Percentiles rank a stretch among this genome's conserved stretches.
Conservation (phyloP, 768 basidiomycete species). For the Suillus brevipes region DNA sequence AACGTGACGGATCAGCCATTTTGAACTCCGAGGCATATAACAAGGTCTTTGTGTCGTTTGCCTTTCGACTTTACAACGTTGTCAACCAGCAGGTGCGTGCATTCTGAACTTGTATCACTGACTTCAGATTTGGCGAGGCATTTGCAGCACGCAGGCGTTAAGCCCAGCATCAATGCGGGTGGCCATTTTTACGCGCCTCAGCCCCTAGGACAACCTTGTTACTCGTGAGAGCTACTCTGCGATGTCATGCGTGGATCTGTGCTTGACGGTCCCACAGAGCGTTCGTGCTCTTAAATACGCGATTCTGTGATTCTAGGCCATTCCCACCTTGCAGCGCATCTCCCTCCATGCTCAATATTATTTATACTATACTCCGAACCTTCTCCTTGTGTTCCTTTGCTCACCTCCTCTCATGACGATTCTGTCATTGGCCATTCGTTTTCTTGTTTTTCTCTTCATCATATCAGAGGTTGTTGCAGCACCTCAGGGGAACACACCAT, state of each 20-base stretch:
- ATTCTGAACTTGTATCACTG: neutral
- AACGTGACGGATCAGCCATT: neutral
- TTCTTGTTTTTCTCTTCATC: slow-evolving; percentile 15
- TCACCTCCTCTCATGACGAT: slow-evolving; percentile 16
- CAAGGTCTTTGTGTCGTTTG: neutral
- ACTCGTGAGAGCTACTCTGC: neutral
- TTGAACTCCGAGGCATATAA: neutral
- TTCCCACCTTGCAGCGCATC: slow-evolving; percentile 12
- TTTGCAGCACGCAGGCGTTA: neutral
- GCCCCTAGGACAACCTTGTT: neutral
- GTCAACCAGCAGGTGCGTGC: neutral
- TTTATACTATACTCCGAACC: slow-evolving; percentile 13
- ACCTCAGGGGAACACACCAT: slow-evolving; percentile 9
- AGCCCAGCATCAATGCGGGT: too few species aligned
- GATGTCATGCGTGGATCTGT: neutral
- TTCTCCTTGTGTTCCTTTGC: slow-evolving; percentile 3
- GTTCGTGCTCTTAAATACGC: slow-evolving; percentile 9
- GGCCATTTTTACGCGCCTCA: neutral
- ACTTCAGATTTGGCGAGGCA: neutral
- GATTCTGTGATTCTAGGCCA: slow-evolving; percentile 8
- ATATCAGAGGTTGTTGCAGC: slow-evolving; percentile 14
- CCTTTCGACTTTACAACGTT: neutral
- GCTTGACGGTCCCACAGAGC: slow-evolving; percentile 7
- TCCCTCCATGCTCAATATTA: slow-evolving; percentile 7
- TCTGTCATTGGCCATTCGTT: slow-evolving; percentile 8